These are phyloP conservation scores for Lithospermum erythrorhizon DNA, from an alignment of 257 asterid genomes.

Conservation along the genomic window DNA sequence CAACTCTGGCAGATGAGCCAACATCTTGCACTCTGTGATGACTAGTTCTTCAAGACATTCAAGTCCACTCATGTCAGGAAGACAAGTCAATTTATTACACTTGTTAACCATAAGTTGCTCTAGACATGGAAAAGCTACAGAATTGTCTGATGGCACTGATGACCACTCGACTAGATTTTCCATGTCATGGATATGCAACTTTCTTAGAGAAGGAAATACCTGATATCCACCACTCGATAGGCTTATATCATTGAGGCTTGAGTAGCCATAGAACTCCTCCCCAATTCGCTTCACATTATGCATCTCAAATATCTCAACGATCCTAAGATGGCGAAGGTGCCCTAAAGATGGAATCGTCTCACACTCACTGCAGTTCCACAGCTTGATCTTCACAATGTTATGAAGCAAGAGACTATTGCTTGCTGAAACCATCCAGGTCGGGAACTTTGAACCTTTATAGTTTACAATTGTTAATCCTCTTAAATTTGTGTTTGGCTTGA, in stretches of 20 bases:
- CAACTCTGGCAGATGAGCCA: no score
- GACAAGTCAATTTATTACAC: constrained; percentile 7
- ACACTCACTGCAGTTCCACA: background rate
- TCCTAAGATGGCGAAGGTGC: constrained; percentile 16
- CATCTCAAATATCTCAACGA: constrained; percentile 1
- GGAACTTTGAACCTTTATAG: constrained; percentile 13
- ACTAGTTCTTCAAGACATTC: no score
- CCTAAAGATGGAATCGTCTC: constrained; percentile 23
- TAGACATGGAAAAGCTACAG: constrained; percentile 15
- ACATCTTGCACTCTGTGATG: no score
- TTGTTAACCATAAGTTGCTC: background rate
- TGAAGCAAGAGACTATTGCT: background rate
- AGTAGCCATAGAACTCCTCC: constrained; percentile 13
- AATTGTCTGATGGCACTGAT: background rate
- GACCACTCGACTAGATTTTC: constrained; percentile 15
- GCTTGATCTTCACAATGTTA: background rate
- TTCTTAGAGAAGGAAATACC: constrained; percentile 16
- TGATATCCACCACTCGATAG: background rate
- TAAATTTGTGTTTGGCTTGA: constrained; percentile 22
- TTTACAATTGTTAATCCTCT: constrained; percentile 1
- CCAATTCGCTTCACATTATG: constrained; percentile 9
- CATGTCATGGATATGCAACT: constrained; percentile 7
- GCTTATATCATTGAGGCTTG: background rate
- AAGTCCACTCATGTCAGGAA: no score
- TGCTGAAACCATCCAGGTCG: constrained; percentile 17